Base-by-base conservation (phyloP, 306 rosid genomes). In the Citrullus amarus region DNA sequence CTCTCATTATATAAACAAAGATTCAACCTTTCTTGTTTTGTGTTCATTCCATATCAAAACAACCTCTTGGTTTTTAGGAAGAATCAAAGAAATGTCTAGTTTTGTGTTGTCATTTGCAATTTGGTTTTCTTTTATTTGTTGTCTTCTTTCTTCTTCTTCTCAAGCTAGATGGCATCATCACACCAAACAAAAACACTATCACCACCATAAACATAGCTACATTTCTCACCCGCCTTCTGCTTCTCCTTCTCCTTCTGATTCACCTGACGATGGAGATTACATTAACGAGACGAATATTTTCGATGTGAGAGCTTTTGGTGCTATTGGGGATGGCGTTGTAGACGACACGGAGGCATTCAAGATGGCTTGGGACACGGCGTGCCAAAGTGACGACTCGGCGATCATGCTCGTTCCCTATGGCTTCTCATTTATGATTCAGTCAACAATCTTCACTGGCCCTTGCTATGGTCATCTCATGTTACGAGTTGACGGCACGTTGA, bases 331-430 rank as follows among this genome's bases (percentile, higher is more conserved):
- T 61, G 93, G 93, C 28, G 79, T 73, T 73, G 39, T 57, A 8
- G 91, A 91, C 71, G 96, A 91, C 62, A 89, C 92, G 30, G 72
- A 79, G 44, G 90, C 93, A 18, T 85, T 91, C 44, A 85, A 84
- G 78, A 78, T 84, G 87, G 89, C 91, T 32, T 91, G 93, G 96
- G 93, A 91, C 43, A 73, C 85, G 16, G 89, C 93, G 48, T 91
- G 96, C 57, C 80, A 79, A 32, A 79, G 83, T 13, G 81, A 86
- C 59, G 78, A 86, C 75, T 72, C 86, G 7, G 80, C 81, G 14
- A 55, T 69, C 36, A 39, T 87, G 74, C 84, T 87, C 17, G 88
- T 86, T 55, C 93, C 96, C 12, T 53, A 79, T 12, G 83, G 84
- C 36, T 67, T 75, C 73, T 51, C 83, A 5, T 90, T 90, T 79